These are phyloP conservation scores for Ogataea paradorogensis DNA, from an alignment of 805 yeast species.

Conservation along the genomic window DNA sequence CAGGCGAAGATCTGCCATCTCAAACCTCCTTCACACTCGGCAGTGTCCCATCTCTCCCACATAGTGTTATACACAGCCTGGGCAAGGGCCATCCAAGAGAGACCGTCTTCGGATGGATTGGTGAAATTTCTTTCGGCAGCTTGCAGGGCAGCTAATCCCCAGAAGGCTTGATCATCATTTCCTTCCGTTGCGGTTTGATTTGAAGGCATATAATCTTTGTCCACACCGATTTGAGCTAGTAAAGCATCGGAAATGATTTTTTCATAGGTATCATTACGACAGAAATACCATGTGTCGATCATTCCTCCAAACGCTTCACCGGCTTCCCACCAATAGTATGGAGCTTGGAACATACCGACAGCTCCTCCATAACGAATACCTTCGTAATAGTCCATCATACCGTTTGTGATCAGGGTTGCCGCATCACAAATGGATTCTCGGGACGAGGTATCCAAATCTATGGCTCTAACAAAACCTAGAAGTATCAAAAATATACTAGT, in stretches of 20 bases:
- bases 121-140: slow-evolving; percentile 84
- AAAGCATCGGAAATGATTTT: slow-evolving; percentile 57
- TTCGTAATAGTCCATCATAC: slow-evolving; percentile 79
- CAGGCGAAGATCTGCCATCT: slow-evolving; percentile 91
- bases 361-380: slow-evolving; percentile 64
- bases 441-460: slow-evolving; percentile 19
- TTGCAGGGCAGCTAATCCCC: slow-evolving; percentile 85
- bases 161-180: slow-evolving; percentile 90
- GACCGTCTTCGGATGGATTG: slow-evolving; percentile 51
- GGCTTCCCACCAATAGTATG: slow-evolving; percentile 92
- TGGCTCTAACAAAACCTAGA: slow-evolving; percentile 1
- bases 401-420: slow-evolving; percentile 58
- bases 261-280: slow-evolving; percentile 65
- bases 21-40: slow-evolving; percentile 68
- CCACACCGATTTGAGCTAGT: slow-evolving; percentile 60
- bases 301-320: slow-evolving; percentile 74
- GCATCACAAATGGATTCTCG: slow-evolving; percentile 40
- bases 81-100: slow-evolving; percentile 66
- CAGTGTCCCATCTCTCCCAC: slow-evolving; percentile 73
- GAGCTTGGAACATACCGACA: slow-evolving; percentile 66
- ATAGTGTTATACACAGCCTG: slow-evolving; percentile 88
- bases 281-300: slow-evolving; percentile 70
- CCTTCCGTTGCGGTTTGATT: slow-evolving; percentile 86
- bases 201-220: slow-evolving; percentile 69
- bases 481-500: neutral